Percentiles rank a stretch among this genome's conserved stretches.
Evolutionary conservation across 1,284 basidiomycete genomes (phyloP).

Genomic region (Cronartium ribicola): DNA sequence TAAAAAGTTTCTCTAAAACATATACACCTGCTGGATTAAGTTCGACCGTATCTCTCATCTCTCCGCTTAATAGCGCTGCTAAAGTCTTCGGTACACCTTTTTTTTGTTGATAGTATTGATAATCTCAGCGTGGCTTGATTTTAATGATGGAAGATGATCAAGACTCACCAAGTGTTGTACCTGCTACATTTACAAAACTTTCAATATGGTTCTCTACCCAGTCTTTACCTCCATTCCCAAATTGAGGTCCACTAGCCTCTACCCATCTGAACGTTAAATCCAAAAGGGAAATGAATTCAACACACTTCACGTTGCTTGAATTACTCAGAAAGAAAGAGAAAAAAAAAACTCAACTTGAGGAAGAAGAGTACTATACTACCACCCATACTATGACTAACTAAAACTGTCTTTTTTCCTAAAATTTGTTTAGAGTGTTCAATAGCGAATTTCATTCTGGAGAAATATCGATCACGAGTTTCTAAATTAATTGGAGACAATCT

Average conservation of each 20-base stretch:
- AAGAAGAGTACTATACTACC: slow-evolving; percentile 43
- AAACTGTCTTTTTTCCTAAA: slow-evolving; percentile 74
- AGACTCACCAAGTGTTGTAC: slow-evolving; percentile 65
- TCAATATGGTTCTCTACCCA: slow-evolving; percentile 78
- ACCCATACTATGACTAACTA: slow-evolving; percentile 68
- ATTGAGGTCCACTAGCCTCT: slow-evolving; percentile 66
- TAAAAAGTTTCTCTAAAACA: slow-evolving; percentile 56
- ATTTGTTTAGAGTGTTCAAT: slow-evolving; percentile 76
- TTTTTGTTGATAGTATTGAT: slow-evolving; percentile 11
- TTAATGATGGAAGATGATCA: slow-evolving; percentile 39
- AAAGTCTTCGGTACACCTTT: slow-evolving; percentile 73
- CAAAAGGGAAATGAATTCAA: slow-evolving; percentile 53
- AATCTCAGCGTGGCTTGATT: too few species aligned
- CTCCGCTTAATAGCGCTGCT: slow-evolving; percentile 86
- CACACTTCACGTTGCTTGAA: neutral
- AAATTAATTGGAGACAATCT: slow-evolving; percentile 57
- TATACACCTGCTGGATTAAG: slow-evolving; percentile 73
- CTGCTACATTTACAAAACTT: slow-evolving; percentile 67
- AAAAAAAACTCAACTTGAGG: slow-evolving; percentile 3
- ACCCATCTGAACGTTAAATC: slow-evolving; percentile 78
- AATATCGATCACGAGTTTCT: slow-evolving; percentile 89
- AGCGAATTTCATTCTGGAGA: slow-evolving; percentile 74
- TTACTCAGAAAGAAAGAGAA: slow-evolving; percentile 2
- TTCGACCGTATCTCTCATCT: slow-evolving; percentile 74
- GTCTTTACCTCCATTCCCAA: slow-evolving; percentile 75